Evolutionary conservation across 352 stramenopile species (phyloP).

Genomic region (Phytophthora pluvialis): DNA sequence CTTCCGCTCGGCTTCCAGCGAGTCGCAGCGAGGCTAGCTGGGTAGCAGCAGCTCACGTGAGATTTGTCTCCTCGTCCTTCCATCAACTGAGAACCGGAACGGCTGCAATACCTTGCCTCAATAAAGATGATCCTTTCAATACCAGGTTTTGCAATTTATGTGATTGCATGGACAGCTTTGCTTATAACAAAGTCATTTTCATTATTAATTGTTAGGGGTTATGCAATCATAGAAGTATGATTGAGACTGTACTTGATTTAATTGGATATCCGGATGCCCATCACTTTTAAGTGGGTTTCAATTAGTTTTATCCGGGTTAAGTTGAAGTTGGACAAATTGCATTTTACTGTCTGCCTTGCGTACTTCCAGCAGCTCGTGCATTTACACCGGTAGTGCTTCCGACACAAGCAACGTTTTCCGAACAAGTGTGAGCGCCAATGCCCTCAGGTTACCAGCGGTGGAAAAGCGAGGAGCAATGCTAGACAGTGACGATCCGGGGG

Average conservation of each 20-base stretch:
- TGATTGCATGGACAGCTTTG: too few relatives aligned
- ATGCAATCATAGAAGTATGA: not conserved
- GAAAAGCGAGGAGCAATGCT: too few relatives aligned
- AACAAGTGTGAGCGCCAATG: too few relatives aligned
- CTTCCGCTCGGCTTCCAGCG: constrained; percentile 7
- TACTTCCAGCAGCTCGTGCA: too few relatives aligned
- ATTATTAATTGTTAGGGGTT: not conserved
- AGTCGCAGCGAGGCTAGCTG: not conserved
- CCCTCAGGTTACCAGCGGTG: too few relatives aligned
- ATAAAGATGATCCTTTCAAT: too few relatives aligned
- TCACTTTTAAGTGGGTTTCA: not conserved
- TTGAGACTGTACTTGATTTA: constrained; percentile 6
- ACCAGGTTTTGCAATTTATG: too few relatives aligned
- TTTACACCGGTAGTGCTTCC: too few relatives aligned
- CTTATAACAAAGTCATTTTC: too few relatives aligned
- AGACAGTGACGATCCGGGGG: too few relatives aligned
- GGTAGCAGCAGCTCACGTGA: constrained; percentile 6
- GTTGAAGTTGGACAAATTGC: constrained; percentile 7
- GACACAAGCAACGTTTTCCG: too few relatives aligned
- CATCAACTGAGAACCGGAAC: constrained; percentile 15
- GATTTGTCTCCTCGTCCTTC: constrained; percentile 21
- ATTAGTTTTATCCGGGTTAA: not conserved
- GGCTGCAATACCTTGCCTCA: not conserved
- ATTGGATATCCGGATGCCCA: constrained; percentile 4
- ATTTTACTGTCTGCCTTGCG: too few relatives aligned